Conservation (phyloP, 352 stramenopile genomes). For the Pythium grandisporangium region DNA sequence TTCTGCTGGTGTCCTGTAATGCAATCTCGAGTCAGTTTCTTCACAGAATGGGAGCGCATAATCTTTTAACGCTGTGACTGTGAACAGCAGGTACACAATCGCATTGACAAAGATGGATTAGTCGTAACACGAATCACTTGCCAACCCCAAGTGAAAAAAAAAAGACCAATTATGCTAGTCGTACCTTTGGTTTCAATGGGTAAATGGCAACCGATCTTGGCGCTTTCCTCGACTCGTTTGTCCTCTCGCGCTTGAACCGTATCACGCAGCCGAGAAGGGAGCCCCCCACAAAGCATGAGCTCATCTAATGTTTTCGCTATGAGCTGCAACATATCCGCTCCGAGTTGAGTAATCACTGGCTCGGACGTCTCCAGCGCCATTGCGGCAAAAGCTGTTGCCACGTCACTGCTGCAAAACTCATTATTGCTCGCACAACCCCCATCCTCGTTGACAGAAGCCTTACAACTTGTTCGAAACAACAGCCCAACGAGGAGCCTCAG, state of each 20-base stretch:
- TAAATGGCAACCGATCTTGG: constrained; percentile 33
- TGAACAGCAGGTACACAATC: no score
- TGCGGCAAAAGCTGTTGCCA: constrained; percentile 28
- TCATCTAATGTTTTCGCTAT: constrained; percentile 14
- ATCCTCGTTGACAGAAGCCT: not conserved
- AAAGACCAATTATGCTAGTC: not conserved
- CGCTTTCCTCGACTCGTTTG: constrained; percentile 38
- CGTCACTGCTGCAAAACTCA: constrained; percentile 35
- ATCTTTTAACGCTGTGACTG: constrained; percentile 31
- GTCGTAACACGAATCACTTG: no score
- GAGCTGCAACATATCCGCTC: constrained; percentile 19
- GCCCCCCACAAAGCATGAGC: constrained; percentile 14
- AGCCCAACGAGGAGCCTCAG: constrained; percentile 17
- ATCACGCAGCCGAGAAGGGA: constrained; percentile 20
- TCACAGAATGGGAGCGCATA: constrained; percentile 61
- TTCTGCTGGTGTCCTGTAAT: constrained; percentile 45
- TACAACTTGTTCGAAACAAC: constrained; percentile 6
- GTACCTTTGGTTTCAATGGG: constrained; percentile 43
- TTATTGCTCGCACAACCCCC: constrained; percentile 4
- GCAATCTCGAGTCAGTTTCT: constrained; percentile 51
- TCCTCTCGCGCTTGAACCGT: constrained; percentile 26
- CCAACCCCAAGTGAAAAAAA: no score
- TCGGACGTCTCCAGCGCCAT: constrained; percentile 28
- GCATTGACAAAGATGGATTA: no score
- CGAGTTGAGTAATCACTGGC: constrained; percentile 18